Evolutionary conservation across 768 basidiomycete genomes (phyloP).

Genomic region (Hypholoma sublateritium): DNA sequence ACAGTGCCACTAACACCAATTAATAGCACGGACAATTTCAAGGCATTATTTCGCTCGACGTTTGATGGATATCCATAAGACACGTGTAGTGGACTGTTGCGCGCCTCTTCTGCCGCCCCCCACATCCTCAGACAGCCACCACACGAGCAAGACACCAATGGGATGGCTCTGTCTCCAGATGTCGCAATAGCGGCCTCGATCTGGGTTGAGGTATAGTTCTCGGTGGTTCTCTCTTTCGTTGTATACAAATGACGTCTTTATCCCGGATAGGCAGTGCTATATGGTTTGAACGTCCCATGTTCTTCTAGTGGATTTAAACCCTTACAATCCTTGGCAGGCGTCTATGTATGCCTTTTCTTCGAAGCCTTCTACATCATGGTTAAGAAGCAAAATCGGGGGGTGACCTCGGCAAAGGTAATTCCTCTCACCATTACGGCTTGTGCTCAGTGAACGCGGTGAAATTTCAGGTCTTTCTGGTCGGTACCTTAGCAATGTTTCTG

Average conservation of each 20-base stretch:
- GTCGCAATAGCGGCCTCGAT: conserved; percentile 16
- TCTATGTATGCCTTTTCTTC: conserved; percentile 21
- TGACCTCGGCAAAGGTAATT: conserved; percentile 13
- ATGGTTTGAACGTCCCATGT: conserved; percentile 1
- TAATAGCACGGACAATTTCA: not conserved
- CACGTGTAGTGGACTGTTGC: not conserved
- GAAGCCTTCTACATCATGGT: conserved; percentile 17
- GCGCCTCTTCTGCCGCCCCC: not conserved
- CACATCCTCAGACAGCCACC: not conserved
- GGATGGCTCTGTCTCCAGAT: conserved; percentile 14
- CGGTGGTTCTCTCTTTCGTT: not conserved
- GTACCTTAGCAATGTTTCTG: conserved; percentile 14
- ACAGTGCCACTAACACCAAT: not conserved
- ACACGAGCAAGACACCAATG: not conserved
- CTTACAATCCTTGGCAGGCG: conserved; percentile 3
- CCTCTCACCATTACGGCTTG: too few relatives aligned
- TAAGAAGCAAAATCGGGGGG: conserved; percentile 7
- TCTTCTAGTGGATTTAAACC: not conserved
- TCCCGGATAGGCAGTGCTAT: conserved; percentile 10
- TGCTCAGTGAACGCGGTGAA: not conserved
- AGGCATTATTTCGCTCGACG: not conserved
- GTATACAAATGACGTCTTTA: not conserved
- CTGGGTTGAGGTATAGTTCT: conserved; percentile 16
- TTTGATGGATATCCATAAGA: not conserved
- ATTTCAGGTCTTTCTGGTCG: conserved; percentile 11